phyloP scores from a whole-genome alignment of 108 stramenopile species.

The Mayamaea pseudoterrestris region DNA sequence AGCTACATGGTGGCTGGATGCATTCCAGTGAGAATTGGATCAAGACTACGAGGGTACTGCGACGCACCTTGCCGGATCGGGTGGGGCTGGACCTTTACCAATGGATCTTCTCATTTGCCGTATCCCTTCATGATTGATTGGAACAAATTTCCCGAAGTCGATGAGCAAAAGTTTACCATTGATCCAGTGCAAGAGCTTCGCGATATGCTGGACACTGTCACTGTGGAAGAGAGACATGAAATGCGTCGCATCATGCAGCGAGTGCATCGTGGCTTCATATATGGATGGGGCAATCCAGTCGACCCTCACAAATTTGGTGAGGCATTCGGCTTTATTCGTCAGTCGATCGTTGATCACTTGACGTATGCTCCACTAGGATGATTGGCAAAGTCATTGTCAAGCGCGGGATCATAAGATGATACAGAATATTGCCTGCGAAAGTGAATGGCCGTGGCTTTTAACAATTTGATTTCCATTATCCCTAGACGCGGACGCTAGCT shows the following conservation, averaged over 20 bases:
- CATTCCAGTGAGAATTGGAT: constrained; percentile 29
- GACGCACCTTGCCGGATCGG: constrained; percentile 26
- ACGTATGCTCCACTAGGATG: no score
- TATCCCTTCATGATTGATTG: constrained; percentile 16
- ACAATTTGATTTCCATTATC: no score
- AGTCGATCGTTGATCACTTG: constrained; percentile 10
- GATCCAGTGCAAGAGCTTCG: not conserved
- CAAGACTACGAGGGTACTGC: constrained; percentile 30
- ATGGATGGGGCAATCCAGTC: constrained; percentile 40
- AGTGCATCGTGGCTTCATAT: constrained; percentile 51
- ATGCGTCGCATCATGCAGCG: constrained; percentile 7
- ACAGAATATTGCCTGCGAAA: no score
- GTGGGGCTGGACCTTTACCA: constrained; percentile 18
- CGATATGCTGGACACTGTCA: constrained; percentile 6
- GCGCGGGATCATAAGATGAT: no score
- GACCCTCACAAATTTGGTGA: constrained; percentile 24
- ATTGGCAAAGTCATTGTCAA: no score
- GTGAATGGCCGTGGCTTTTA: no score
- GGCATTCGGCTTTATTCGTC: constrained; percentile 18
- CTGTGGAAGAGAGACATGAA: no score
- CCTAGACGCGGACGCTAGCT: no score
- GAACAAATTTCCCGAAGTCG: constrained; percentile 26
- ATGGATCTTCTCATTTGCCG: constrained; percentile 30
- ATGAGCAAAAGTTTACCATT: constrained; percentile 14
- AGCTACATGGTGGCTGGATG: constrained; percentile 30